Percentiles rank a stretch among this genome's conserved stretches.
Conservation (phyloP, 1,284 basidiomycete species). For the Ustilago sp. region DNA sequence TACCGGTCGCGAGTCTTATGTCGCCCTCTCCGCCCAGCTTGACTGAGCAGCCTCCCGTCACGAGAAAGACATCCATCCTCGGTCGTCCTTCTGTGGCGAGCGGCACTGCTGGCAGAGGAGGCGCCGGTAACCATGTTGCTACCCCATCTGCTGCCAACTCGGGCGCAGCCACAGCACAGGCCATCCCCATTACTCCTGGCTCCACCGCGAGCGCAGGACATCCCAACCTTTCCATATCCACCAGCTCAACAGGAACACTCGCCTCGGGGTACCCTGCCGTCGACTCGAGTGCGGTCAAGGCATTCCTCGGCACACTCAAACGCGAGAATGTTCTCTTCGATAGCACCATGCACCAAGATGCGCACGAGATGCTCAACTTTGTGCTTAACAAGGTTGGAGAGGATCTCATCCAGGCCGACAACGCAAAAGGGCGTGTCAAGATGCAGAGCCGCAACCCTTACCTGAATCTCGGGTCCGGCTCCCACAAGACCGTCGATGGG, state of each 20-base stretch:
- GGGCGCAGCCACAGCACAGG: conserved; percentile 23
- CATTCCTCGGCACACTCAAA: conserved; percentile 58
- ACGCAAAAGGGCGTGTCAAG: conserved; percentile 29
- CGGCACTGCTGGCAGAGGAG: conserved; percentile 33
- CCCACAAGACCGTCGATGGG: conserved; percentile 30
- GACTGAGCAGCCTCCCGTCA: conserved; percentile 18
- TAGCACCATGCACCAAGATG: conserved; percentile 77
- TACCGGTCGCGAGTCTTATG: conserved; percentile 36
- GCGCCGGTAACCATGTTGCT: conserved; percentile 28
- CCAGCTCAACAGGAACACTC: conserved; percentile 75
- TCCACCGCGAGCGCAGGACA: conserved; percentile 27
- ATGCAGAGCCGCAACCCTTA: conserved; percentile 48
- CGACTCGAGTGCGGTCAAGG: conserved; percentile 49
- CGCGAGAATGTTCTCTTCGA: conserved; percentile 65
- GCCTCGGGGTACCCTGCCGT: conserved; percentile 85
- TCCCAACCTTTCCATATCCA: conserved; percentile 42
- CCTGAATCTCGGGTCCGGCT: conserved; percentile 22
- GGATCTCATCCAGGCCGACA: conserved; percentile 78
- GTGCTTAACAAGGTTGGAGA: conserved; percentile 92
- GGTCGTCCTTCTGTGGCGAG: conserved; percentile 40
- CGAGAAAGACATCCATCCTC: conserved; percentile 38
- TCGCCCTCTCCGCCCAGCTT: conserved; percentile 24
- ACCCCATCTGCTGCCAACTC: conserved; percentile 13
- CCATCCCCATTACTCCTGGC: conserved; percentile 37
- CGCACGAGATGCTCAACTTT: conserved; percentile 96